Evolutionary conservation across 2,329 filamentous ascomycete genomes (phyloP).

Genomic region (Trichoderma sp.): DNA sequence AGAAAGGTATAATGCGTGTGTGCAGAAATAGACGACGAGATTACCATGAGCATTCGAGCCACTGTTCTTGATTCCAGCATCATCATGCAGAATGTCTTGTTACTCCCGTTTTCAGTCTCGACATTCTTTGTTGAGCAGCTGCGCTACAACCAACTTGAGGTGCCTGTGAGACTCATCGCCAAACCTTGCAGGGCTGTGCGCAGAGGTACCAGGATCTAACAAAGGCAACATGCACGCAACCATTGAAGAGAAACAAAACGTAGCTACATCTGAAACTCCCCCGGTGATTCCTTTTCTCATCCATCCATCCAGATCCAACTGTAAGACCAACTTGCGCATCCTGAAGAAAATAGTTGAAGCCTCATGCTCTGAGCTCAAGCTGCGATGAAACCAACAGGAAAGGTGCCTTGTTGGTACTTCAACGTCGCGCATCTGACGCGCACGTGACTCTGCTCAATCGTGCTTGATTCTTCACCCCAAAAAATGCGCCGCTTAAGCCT

Average conservation of each 20-base stretch:
- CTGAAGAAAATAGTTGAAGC: background rate
- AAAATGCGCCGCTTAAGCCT: conserved; percentile 42
- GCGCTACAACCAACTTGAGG: too few relatives aligned
- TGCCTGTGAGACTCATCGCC: background rate
- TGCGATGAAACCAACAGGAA: background rate
- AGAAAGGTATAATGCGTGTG: too few relatives aligned
- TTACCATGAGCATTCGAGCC: too few relatives aligned
- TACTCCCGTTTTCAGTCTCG: background rate
- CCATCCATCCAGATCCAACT: background rate
- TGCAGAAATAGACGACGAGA: too few relatives aligned
- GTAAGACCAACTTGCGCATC: background rate
- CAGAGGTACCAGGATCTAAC: background rate
- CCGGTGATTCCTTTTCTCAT: background rate
- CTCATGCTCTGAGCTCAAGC: too few relatives aligned
- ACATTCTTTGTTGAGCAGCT: background rate
- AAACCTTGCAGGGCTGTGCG: background rate
- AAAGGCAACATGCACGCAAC: background rate
- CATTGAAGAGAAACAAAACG: background rate
- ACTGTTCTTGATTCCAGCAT: too few relatives aligned
- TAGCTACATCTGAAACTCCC: background rate
- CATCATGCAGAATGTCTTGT: background rate
- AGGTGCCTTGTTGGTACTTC: background rate
- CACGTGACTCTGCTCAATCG: conserved; percentile 37
- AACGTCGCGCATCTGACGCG: background rate
- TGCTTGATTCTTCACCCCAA: conserved; percentile 29